phyloP scores from a whole-genome alignment of 129 eudicot species.

The Silybum marianum region DNA sequence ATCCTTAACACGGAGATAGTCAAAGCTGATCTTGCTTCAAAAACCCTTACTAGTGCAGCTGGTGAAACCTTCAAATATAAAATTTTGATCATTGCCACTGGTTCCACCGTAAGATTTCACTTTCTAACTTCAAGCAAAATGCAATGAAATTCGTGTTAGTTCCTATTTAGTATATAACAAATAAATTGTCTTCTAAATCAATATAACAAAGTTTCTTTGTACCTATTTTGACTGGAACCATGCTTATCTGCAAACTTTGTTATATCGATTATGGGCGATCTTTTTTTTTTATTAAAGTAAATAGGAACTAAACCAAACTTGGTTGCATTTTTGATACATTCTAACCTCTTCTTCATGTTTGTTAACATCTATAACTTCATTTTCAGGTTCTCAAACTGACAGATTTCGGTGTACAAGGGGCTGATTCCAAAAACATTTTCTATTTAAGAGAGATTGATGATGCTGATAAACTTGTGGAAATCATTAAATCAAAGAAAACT shows the following conservation, averaged over 20 bases:
- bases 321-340: neutral
- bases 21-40: conserved; percentile 84
- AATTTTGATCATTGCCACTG: conserved; percentile 78
- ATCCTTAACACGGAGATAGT: conserved; percentile 90
- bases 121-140: neutral
- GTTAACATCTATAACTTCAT: conserved; percentile 8
- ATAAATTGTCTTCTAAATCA: neutral
- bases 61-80: conserved; percentile 73
- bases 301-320: neutral
- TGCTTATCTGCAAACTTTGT: neutral
- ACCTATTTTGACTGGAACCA: neutral
- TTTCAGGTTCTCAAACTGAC: conserved; percentile 79
- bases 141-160: neutral
- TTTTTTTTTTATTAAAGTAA: neutral
- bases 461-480: conserved; percentile 91
- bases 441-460: conserved; percentile 93
- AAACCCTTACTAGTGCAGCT: conserved; percentile 76
- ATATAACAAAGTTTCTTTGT: too few species aligned
- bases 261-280: neutral
- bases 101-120: conserved; percentile 64
- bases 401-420: conserved; percentile 92
- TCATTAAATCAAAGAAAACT: conserved; percentile 83
- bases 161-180: neutral
- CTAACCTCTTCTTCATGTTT: neutral
- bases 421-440: conserved; percentile 86